Evolutionary conservation across 179 eudicot genomes (phyloP), one percentile per base, ranked within the genome.

Genomic region (Beta lomatogona): DNA sequence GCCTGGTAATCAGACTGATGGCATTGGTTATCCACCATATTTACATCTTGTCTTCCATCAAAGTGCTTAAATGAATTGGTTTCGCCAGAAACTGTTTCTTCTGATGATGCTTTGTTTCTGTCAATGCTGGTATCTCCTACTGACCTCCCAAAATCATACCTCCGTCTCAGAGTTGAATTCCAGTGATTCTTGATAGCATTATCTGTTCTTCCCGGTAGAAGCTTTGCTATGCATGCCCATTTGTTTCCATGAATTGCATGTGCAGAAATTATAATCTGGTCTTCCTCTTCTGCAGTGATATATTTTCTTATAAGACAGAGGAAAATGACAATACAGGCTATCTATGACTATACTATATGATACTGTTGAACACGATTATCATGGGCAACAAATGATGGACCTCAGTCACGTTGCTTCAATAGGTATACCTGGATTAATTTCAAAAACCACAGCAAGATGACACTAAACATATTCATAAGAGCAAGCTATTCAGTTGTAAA

Each of bases 141-240:
- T 22, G 76, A 60, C 79, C 75, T 87, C 71, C 64, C 60, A 81
- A 85, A 70, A 58, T 82, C 86, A 83, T 44, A 80, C 84, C 88
- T 91, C 5, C 97, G 92, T 63, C 90, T 88, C 78, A 94, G 82
- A 70, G 97, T 91, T 82, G 98, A 91, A 86, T 94, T 94, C 98
- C 98, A 94, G 80, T 94, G 98, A 80, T 94, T 94, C 81, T 94
- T 93, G 73, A 94, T 92, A 71, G 97, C 92, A 79, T 94, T 93
- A 54, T 93, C 98, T 22, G 98, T 94, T 90, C 98, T 87, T 59
- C 98, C 98, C 0, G 91, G 93, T 55, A 94, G 85, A 75, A 94
- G 91, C 81, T 91, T 94, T 13, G 97, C 94, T 72, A 94, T 93
- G 36, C 79, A 74, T 1, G 98, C 95, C 98, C 97, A 94, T 90